Evolutionary conservation across 345 rosid species (phyloP).

Genomic region (Gossypium turneri): DNA sequence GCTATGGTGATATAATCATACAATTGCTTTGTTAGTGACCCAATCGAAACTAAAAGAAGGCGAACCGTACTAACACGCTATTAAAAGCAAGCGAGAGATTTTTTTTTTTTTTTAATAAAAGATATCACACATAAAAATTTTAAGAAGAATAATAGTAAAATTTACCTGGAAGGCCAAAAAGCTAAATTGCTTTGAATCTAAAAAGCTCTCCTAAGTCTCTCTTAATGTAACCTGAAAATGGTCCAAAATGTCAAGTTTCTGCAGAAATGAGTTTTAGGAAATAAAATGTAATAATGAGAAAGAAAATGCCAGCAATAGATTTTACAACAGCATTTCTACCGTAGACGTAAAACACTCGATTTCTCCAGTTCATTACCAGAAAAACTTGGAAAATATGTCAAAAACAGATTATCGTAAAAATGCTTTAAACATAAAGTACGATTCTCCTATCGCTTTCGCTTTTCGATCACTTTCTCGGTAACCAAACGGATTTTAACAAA

Average conservation of each 20-base stretch:
- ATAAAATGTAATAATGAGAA: neutral
- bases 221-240: slow-evolving; percentile 2
- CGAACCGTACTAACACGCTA: neutral
- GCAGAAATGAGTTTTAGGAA: neutral
- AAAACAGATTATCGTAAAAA: neutral
- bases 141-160: neutral
- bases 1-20: neutral
- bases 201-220: neutral
- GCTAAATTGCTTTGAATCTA: slow-evolving; percentile 4
- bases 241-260: neutral
- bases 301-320: neutral
- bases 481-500: slow-evolving; percentile 19
- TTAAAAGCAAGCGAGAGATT: neutral
- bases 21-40: neutral
- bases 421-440: neutral
- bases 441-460: slow-evolving; percentile 3
- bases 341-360: neutral
- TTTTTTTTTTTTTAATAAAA: neutral
- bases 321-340: neutral
- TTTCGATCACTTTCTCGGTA: slow-evolving; percentile 20
- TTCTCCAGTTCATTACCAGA: neutral
- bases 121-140: neutral
- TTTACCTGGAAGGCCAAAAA: slow-evolving; percentile 3
- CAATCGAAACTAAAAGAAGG: neutral
- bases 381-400: slow-evolving; percentile 18